phyloP scores from a whole-genome alignment of 2,329 filamentous ascomycete species.

The Botrytis byssoidea region DNA sequence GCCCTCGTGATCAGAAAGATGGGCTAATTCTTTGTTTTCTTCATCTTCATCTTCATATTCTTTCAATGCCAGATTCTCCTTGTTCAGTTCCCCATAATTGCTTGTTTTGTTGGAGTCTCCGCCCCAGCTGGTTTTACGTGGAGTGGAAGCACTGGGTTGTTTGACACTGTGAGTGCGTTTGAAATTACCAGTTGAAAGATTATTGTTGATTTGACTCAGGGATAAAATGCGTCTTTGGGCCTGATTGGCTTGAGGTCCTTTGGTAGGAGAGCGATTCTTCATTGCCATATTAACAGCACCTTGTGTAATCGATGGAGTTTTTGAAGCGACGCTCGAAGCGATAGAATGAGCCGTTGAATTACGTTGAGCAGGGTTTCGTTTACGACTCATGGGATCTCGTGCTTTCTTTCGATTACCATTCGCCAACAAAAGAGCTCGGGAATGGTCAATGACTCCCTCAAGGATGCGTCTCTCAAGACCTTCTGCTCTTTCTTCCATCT shows the following conservation, averaged over 20 bases:
- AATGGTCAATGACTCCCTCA: conserved; percentile 95
- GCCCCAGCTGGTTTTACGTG: conserved; percentile 71
- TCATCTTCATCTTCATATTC: conserved; percentile 56
- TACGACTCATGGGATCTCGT: conserved; percentile 51
- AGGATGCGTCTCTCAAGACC: conserved; percentile 87
- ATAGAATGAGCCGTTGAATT: conserved; percentile 42
- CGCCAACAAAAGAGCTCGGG: conserved; percentile 80
- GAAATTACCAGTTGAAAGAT: conserved; percentile 60
- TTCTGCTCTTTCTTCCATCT: conserved; percentile 89
- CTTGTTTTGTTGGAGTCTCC: conserved; percentile 41
- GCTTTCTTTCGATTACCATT: conserved; percentile 47
- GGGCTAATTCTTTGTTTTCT: conserved; percentile 21
- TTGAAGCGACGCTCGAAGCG: conserved; percentile 36
- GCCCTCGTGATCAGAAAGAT: conserved; percentile 22
- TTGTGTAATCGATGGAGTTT: conserved; percentile 40
- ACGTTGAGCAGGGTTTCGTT: conserved; percentile 49
- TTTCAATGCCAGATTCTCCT: conserved; percentile 62
- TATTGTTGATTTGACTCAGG: conserved; percentile 83
- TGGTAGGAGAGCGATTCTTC: conserved; percentile 38
- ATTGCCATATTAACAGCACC: conserved; percentile 54
- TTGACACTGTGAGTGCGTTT: conserved; percentile 78
- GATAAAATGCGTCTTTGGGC: conserved; percentile 78
- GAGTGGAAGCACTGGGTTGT: conserved; percentile 49
- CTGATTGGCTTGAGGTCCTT: conserved; percentile 43
- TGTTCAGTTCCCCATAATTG: conserved; percentile 53